These are phyloP conservation scores for Gossypium arboreum DNA, from an alignment of 345 rosid genomes.

Conservation along the genomic window DNA sequence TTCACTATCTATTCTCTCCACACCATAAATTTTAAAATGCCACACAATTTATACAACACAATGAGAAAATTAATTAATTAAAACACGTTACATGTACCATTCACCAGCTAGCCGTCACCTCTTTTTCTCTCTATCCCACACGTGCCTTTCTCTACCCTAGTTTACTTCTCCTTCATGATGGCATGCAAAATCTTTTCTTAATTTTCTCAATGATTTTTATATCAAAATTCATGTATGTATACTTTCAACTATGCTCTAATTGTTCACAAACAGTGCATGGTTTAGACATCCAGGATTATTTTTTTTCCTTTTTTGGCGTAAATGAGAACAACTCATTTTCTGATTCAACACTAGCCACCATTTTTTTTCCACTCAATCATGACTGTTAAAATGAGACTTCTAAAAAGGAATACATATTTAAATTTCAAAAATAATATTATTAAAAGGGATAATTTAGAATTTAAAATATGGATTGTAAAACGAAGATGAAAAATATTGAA, in stretches of 20 bases:
- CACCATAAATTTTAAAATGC: not conserved
- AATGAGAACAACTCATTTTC: no score
- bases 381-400: no score
- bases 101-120: not conserved
- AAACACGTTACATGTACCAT: not conserved
- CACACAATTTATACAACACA: no score
- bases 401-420: rapidly evolving
- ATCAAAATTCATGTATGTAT: not conserved
- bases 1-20: not conserved
- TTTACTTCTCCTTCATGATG: not conserved
- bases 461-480: no score
- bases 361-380: no score
- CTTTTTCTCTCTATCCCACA: not conserved
- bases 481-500: no score
- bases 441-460: rapidly evolving
- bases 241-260: not conserved
- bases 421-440: no score
- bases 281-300: no score
- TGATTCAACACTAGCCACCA: no score
- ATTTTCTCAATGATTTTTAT: not conserved
- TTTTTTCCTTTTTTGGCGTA: no score
- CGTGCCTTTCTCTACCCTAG: not conserved
- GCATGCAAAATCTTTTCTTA: not conserved
- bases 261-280: not conserved
- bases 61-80: no score